These are phyloP conservation scores for Cladosporium sp. DNA, from an alignment of 2,329 filamentous ascomycete species.

Conservation along the genomic window DNA sequence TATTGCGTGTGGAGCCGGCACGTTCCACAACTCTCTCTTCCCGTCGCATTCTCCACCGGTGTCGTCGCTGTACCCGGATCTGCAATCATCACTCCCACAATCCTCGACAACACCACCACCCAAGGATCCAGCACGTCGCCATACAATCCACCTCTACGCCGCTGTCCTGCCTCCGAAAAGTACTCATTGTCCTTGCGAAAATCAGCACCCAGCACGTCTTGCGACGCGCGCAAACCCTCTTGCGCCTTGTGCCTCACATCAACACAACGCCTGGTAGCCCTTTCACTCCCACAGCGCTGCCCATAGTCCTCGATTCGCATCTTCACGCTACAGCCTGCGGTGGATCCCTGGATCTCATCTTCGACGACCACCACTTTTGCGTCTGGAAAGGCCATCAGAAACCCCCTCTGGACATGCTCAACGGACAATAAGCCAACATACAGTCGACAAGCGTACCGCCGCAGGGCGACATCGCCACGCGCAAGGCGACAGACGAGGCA, in stretches of 20 bases:
- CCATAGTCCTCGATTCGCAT: neutral
- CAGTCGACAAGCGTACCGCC: constrained; percentile 25
- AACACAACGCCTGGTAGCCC: neutral
- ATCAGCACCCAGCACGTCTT: neutral
- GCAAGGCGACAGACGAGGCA: constrained; percentile 24
- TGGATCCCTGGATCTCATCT: neutral
- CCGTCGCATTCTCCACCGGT: neutral
- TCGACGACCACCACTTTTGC: neutral
- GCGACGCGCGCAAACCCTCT: constrained; percentile 2
- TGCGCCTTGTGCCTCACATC: neutral
- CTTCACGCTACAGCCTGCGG: neutral
- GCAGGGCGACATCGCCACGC: constrained; percentile 23
- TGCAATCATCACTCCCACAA: neutral
- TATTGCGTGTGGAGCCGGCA: neutral
- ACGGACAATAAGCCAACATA: constrained; percentile 27
- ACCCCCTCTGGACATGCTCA: neutral
- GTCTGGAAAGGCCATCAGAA: neutral
- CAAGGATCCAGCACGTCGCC: too few species aligned
- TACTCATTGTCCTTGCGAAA: neutral
- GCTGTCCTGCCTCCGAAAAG: neutral
- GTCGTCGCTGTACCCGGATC: neutral
- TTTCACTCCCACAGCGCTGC: neutral
- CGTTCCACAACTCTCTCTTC: neutral
- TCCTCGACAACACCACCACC: neutral
- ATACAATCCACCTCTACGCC: neutral